Percentiles rank a stretch among this genome's conserved stretches.
These are phyloP conservation scores for Lindgomyces ingoldianus DNA, from an alignment of 495 filamentous ascomycete species.

Conservation along the genomic window DNA sequence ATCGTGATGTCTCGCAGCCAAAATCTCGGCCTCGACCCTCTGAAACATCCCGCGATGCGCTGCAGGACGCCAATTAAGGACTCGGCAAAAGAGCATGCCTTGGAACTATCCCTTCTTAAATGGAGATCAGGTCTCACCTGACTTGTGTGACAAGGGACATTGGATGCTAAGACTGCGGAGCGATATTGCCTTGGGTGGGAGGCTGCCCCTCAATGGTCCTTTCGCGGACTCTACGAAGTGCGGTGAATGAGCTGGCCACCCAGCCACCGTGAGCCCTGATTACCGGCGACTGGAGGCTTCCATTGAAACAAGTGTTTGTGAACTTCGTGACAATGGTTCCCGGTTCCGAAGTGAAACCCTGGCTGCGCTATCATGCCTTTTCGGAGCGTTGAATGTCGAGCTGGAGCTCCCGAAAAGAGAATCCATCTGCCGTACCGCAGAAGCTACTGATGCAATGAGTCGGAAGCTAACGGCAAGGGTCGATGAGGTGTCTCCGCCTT, in stretches of 20 bases:
- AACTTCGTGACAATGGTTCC: not conserved
- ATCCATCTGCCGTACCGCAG: not conserved
- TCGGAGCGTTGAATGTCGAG: not conserved
- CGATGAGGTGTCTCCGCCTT: not conserved
- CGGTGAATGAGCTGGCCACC: slow-evolving; percentile 37
- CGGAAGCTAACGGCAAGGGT: slow-evolving; percentile 6
- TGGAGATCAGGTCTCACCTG: slow-evolving; percentile 35
- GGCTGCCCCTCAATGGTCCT: slow-evolving; percentile 20
- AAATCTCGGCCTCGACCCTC: slow-evolving; percentile 16
- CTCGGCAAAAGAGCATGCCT: slow-evolving; percentile 31
- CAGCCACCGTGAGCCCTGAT: slow-evolving; percentile 14
- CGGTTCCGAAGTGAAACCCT: not conserved
- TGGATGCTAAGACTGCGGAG: slow-evolving; percentile 4
- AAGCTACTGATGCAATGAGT: slow-evolving; percentile 5
- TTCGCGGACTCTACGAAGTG: slow-evolving; percentile 7
- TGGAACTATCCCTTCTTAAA: slow-evolving; percentile 21
- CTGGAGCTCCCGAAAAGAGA: not conserved
- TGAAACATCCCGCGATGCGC: slow-evolving; percentile 32
- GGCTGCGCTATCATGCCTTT: not conserved
- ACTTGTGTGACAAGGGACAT: slow-evolving; percentile 26
- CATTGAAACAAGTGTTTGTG: slow-evolving; percentile 2
- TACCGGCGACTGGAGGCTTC: not conserved
- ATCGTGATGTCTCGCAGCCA: slow-evolving; percentile 7
- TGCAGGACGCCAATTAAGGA: slow-evolving; percentile 25
- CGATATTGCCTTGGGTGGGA: slow-evolving; percentile 27